These are phyloP conservation scores for Plasmodium vivax DNA, from an alignment of 169 alveolate genomes.

Conservation along the genomic window DNA sequence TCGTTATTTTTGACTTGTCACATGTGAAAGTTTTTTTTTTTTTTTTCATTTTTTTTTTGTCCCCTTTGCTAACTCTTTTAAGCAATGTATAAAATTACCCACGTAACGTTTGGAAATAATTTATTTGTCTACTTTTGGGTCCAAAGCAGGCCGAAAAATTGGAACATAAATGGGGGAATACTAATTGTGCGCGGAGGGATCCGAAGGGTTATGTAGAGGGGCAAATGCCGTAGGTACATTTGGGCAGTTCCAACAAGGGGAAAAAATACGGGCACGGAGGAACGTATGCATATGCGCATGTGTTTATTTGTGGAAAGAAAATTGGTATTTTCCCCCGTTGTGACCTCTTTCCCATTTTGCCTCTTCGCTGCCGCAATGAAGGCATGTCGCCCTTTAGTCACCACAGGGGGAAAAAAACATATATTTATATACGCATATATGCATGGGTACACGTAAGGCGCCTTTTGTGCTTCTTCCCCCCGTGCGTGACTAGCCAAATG, in stretches of 20 bases:
- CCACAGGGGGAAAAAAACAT: background rate
- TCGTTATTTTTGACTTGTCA: background rate
- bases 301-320: background rate
- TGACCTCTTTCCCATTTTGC: background rate
- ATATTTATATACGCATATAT: background rate
- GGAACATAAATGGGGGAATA: background rate
- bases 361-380: background rate
- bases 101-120: background rate
- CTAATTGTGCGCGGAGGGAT: background rate
- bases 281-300: background rate
- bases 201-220: background rate
- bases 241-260: background rate
- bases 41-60: background rate
- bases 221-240: background rate
- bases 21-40: background rate
- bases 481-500: background rate
- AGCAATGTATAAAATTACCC: background rate
- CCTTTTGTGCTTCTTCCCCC: background rate
- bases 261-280: background rate
- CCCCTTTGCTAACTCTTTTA: background rate
- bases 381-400: background rate
- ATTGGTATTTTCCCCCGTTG: background rate
- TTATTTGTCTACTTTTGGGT: conserved; percentile 1
- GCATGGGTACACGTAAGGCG: background rate
- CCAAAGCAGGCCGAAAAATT: background rate